These are phyloP conservation scores for Curvularia sp. DNA, from an alignment of 2,329 filamentous ascomycete species.

Conservation along the genomic window DNA sequence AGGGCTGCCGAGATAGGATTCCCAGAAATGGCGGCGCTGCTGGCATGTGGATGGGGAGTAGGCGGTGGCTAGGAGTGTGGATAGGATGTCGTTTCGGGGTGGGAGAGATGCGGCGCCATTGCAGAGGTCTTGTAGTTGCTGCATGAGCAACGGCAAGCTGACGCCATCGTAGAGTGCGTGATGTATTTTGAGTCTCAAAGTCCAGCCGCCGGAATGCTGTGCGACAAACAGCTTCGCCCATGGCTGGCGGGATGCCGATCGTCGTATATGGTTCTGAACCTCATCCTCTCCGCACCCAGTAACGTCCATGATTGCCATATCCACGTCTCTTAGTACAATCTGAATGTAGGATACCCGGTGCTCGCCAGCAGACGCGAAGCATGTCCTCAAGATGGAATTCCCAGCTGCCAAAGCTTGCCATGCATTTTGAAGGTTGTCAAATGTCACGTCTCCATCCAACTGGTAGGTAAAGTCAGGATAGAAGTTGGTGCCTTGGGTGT, in stretches of 20 bases:
- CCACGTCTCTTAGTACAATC: conserved; percentile 59
- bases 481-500: conserved; percentile 71
- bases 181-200: conserved; percentile 67
- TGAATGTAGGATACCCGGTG: conserved; percentile 67
- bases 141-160: conserved; percentile 71
- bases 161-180: conserved; percentile 90
- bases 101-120: conserved; percentile 26
- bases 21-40: conserved; percentile 59
- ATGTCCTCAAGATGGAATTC: conserved; percentile 72
- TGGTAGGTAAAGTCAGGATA: conserved; percentile 74
- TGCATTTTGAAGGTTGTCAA: conserved; percentile 59
- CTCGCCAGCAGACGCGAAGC: conserved; percentile 64
- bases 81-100: conserved; percentile 44
- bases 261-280: neutral
- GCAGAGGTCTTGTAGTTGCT: conserved; percentile 59
- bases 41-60: conserved; percentile 6
- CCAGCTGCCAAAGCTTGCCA: conserved; percentile 67
- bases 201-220: conserved; percentile 41
- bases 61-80: conserved; percentile 51
- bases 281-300: conserved; percentile 27
- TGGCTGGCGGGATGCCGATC: conserved; percentile 32
- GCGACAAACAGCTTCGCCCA: conserved; percentile 50
- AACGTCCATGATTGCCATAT: conserved; percentile 43
- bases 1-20: conserved; percentile 51
- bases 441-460: conserved; percentile 53